Conservation (phyloP, 768 basidiomycete genomes). For the Cyathus striatus region DNA sequence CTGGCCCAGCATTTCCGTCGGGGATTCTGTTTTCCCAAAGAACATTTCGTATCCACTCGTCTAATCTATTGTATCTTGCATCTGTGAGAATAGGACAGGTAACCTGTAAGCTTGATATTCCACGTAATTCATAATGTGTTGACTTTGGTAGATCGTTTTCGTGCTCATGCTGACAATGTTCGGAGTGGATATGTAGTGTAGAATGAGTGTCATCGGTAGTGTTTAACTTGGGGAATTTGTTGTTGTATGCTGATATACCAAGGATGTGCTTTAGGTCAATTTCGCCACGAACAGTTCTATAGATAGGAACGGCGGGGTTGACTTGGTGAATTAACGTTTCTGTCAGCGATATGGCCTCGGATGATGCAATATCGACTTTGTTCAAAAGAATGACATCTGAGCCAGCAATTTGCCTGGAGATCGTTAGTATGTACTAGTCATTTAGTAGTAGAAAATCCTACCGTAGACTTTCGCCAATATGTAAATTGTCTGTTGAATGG, state of each 20-base stretch:
- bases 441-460: constrained; percentile 20
- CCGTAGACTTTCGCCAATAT: constrained; percentile 76
- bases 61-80: constrained; percentile 47
- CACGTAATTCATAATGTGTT: constrained; percentile 67
- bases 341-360: constrained; percentile 37
- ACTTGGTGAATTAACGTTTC: constrained; percentile 63
- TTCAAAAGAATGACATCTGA: constrained; percentile 92
- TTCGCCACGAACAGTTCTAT: constrained; percentile 63
- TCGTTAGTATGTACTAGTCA: background rate
- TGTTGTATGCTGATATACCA: constrained; percentile 73
- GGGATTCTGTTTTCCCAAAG: constrained; percentile 76
- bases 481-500: constrained; percentile 42
- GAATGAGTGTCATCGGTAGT: constrained; percentile 1
- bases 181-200: constrained; percentile 16
- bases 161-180: constrained; percentile 27
- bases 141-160: constrained; percentile 19
- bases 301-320: constrained; percentile 76
- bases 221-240: constrained; percentile 36
- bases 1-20: constrained; percentile 13
- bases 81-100: constrained; percentile 54
- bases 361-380: constrained; percentile 74
- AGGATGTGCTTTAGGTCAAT: constrained; percentile 78
- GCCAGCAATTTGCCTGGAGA: constrained; percentile 85
- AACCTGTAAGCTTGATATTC: constrained; percentile 81
- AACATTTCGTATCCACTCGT: constrained; percentile 74